Percentiles rank a stretch among this genome's conserved stretches.
Evolutionary conservation across 2,329 filamentous ascomycete genomes (phyloP).

Genomic region (Phialophora verrucosa): DNA sequence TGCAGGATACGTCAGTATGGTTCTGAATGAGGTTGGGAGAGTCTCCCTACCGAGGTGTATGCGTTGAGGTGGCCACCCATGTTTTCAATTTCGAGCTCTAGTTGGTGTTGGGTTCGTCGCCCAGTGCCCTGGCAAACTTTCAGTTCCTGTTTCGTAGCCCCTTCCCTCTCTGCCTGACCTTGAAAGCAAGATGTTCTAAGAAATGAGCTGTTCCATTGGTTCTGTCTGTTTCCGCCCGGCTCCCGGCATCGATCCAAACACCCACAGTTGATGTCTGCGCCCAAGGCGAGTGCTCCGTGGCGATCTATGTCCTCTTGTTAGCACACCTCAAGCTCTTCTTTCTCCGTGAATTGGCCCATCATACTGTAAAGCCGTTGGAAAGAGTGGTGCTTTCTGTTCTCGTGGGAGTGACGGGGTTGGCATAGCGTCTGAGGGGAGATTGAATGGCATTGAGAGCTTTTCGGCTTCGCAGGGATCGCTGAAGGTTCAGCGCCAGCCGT

Average conservation of each 20-base stretch:
- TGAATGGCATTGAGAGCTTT: slow-evolving; percentile 79
- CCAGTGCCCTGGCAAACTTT: slow-evolving; percentile 72
- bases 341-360: slow-evolving; percentile 34
- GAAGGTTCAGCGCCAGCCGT: slow-evolving; percentile 94
- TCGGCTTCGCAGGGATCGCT: slow-evolving; percentile 86
- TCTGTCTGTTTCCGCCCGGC: slow-evolving; percentile 95
- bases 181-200: slow-evolving; percentile 99
- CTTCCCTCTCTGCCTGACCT: slow-evolving; percentile 65
- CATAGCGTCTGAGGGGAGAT: slow-evolving; percentile 83
- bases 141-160: slow-evolving; percentile 10
- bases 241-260: slow-evolving; percentile 99
- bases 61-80: slow-evolving; percentile 99
- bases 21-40: slow-evolving; percentile 28
- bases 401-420: slow-evolving; percentile 77
- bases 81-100: slow-evolving; percentile 99
- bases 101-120: slow-evolving; percentile 92
- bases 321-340: slow-evolving; percentile 3
- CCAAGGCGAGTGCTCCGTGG: slow-evolving; percentile 96
- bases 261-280: slow-evolving; percentile 98
- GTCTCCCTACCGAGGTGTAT: slow-evolving; percentile 86
- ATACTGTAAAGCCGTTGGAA: slow-evolving; percentile 95
- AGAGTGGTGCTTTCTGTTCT: slow-evolving; percentile 96
- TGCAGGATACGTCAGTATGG: slow-evolving; percentile 45
- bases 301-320: slow-evolving; percentile 68
- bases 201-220: slow-evolving; percentile 99